Evolutionary conservation across 176 grass and related monocot genomes (phyloP).

Genomic region (Cocos nucifera): DNA sequence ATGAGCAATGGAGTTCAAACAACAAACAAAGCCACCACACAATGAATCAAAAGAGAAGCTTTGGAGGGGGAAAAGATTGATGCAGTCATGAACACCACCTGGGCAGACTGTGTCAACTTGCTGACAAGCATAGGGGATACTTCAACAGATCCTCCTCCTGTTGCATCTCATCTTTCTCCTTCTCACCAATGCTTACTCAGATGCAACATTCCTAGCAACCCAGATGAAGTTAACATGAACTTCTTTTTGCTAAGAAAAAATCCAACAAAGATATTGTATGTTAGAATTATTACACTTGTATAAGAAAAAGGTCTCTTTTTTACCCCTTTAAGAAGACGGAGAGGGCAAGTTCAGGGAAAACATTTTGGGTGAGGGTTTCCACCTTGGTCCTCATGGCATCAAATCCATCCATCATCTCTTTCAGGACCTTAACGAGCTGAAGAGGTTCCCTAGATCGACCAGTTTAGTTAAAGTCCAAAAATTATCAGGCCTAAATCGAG

Average conservation of each 20-base stretch:
- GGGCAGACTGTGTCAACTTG: conserved; percentile 27
- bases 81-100: conserved; percentile 18
- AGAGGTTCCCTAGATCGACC: conserved; percentile 27
- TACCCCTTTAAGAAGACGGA: not conserved
- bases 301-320: not conserved
- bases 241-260: too few relatives aligned
- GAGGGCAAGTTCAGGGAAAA: not conserved
- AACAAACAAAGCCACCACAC: too few relatives aligned
- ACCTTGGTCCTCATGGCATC: conserved; percentile 57
- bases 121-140: conserved; percentile 52
- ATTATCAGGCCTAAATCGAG: too few relatives aligned
- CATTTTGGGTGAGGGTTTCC: conserved; percentile 49
- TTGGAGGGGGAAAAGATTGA: not conserved
- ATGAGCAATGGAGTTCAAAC: too few relatives aligned
- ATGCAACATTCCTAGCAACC: conserved; percentile 30
- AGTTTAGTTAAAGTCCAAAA: too few relatives aligned
- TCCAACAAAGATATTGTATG: too few relatives aligned
- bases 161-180: conserved; percentile 23
- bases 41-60: too few relatives aligned
- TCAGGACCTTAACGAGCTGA: conserved; percentile 45
- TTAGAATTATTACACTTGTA: too few relatives aligned
- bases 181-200: conserved; percentile 24
- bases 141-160: conserved; percentile 59
- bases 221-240: conserved; percentile 25
- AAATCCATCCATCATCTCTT: conserved; percentile 81